phyloP scores from a whole-genome alignment of 768 basidiomycete genomes.

The Leccinum ochraceum region DNA sequence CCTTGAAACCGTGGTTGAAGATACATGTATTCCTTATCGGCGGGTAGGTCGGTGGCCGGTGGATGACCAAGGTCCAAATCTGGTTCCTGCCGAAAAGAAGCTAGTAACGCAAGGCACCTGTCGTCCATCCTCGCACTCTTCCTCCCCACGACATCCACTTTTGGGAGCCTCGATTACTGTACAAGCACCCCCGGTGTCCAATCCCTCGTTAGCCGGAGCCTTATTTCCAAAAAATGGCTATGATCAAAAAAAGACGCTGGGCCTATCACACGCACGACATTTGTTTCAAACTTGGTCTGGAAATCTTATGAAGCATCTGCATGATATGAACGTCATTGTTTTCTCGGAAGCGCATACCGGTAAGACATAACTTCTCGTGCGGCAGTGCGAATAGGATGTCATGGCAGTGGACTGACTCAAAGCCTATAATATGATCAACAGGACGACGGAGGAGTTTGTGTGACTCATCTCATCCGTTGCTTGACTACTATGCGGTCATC shows the following conservation, averaged over 20 bases:
- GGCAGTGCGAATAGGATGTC: slow-evolving; percentile 1
- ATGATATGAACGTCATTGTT: neutral
- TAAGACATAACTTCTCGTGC: neutral
- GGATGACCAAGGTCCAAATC: neutral
- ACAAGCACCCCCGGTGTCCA: neutral
- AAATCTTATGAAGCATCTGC: neutral
- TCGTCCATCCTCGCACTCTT: neutral
- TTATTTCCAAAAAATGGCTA: neutral
- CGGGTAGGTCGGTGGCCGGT: neutral
- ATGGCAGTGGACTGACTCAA: slow-evolving; percentile 5
- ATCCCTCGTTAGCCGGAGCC: slow-evolving; percentile 8
- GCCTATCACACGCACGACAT: neutral
- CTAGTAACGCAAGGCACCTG: neutral
- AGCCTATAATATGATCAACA: slow-evolving; percentile 19
- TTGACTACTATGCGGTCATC: slow-evolving; percentile 18
- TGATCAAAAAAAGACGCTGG: neutral
- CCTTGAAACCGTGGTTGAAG: neutral
- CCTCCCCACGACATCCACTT: neutral
- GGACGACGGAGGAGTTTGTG: neutral
- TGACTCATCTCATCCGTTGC: slow-evolving; percentile 16
- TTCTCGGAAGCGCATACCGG: neutral
- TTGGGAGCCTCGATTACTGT: neutral
- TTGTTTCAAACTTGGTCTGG: neutral
- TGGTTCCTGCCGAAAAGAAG: slow-evolving; percentile 1
- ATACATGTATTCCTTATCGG: neutral